phyloP scores from a whole-genome alignment of 495 filamentous ascomycete species.

The Physcia stellaris region DNA sequence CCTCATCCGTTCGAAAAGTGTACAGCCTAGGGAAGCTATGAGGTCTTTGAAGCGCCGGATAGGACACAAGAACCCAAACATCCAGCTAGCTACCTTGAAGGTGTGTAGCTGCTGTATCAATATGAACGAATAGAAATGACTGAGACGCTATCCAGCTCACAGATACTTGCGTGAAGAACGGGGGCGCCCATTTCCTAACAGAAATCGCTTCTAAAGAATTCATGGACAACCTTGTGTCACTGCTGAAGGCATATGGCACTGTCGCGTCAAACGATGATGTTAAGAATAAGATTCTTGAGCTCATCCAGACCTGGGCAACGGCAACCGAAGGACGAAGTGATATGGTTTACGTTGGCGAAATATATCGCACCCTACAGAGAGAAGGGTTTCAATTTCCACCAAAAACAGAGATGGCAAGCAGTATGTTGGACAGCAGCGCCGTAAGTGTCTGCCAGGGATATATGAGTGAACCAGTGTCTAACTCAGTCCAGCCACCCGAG shows the following conservation, averaged over 20 bases:
- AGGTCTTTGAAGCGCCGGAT: conserved; percentile 84
- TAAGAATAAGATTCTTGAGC: conserved; percentile 74
- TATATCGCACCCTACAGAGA: conserved; percentile 63
- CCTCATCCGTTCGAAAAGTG: conserved; percentile 88
- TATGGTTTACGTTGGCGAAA: conserved; percentile 72
- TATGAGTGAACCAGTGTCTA: conserved; percentile 7
- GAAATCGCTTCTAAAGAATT: conserved; percentile 96
- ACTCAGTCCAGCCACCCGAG: conserved; percentile 62
- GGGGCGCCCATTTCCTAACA: conserved; percentile 88
- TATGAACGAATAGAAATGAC: conserved; percentile 1
- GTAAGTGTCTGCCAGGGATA: conserved; percentile 40
- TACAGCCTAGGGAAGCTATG: conserved; percentile 96
- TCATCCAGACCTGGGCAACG: conserved; percentile 87
- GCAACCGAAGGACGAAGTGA: conserved; percentile 78
- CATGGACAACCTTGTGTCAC: conserved; percentile 88
- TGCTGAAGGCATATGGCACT: conserved; percentile 66
- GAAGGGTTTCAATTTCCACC: conserved; percentile 89
- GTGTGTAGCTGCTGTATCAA: conserved; percentile 30
- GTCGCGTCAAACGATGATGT: conserved; percentile 73
- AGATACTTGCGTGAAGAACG: conserved; percentile 98
- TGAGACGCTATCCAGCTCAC: conserved; percentile 50
- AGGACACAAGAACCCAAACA: conserved; percentile 91
- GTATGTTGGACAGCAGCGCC: conserved; percentile 95
- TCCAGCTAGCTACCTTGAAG: conserved; percentile 83
- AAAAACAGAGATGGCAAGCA: conserved; percentile 71